Conservation (phyloP, 1,284 basidiomycete genomes). For the Ustilago crameri region DNA sequence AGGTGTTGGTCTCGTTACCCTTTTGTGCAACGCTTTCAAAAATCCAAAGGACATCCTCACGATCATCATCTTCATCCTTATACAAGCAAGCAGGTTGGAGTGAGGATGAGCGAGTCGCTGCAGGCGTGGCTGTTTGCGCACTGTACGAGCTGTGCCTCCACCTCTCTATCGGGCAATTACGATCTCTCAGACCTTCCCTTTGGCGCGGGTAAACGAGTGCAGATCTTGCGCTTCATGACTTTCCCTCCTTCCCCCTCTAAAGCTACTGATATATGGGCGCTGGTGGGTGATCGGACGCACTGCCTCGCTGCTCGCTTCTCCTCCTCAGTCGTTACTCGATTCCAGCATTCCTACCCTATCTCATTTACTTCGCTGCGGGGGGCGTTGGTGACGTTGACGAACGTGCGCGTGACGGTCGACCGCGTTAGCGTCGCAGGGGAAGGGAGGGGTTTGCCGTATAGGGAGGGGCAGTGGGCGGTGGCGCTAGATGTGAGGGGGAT, state of each 20-base stretch:
- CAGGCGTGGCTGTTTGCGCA: conserved; percentile 32
- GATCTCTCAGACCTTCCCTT: conserved; percentile 36
- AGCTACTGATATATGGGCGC: conserved; percentile 22
- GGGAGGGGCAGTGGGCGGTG: conserved; percentile 19
- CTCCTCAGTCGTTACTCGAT: conserved; percentile 2
- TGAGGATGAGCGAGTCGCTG: conserved; percentile 36
- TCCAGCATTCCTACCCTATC: conserved; percentile 8
- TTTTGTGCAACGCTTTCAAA: too few relatives aligned
- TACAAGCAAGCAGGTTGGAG: background rate
- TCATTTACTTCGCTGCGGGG: conserved; percentile 40
- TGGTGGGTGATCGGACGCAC: conserved; percentile 42
- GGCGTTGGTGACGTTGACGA: conserved; percentile 26
- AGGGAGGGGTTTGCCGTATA: conserved; percentile 5
- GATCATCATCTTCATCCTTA: background rate
- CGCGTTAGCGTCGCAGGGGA: conserved; percentile 8
- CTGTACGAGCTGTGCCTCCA: conserved; percentile 6
- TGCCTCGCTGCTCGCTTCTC: conserved; percentile 33
- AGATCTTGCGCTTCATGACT: conserved; percentile 39
- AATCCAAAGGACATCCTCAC: background rate
- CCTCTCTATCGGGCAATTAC: conserved; percentile 5
- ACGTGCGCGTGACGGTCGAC: conserved; percentile 11
- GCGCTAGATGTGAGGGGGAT: conserved; percentile 34
- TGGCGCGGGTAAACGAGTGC: conserved; percentile 29
- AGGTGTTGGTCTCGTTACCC: too few relatives aligned
- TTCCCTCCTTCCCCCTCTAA: conserved; percentile 9